phyloP scores from a whole-genome alignment of 805 yeast genomes.

The Kluyveromyces siamensis region DNA sequence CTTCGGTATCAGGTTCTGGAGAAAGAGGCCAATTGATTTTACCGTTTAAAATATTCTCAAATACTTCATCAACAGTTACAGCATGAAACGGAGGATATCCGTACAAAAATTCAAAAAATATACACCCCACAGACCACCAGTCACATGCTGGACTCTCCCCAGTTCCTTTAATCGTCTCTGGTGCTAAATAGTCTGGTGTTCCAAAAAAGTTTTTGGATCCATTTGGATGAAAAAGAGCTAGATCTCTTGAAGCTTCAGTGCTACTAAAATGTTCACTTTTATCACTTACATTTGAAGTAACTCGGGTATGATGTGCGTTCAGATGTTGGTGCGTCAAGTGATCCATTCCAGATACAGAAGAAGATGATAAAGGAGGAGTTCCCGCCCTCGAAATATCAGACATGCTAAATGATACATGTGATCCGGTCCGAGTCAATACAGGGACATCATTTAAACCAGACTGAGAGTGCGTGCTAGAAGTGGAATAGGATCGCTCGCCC shows the following conservation, averaged over 20 bases:
- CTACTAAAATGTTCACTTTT: slow-evolving; percentile 1
- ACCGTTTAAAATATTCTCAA: slow-evolving; percentile 67
- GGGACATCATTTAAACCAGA: slow-evolving; percentile 11
- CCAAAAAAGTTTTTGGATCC: slow-evolving; percentile 69
- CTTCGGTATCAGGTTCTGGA: slow-evolving; percentile 40
- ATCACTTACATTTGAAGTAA: slow-evolving; percentile 31
- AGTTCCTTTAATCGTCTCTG: slow-evolving; percentile 83
- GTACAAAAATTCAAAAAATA: slow-evolving; percentile 79
- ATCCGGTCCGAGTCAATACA: slow-evolving; percentile 22
- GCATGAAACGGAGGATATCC: slow-evolving; percentile 96
- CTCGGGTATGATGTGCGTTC: slow-evolving; percentile 7
- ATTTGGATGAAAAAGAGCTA: slow-evolving; percentile 70
- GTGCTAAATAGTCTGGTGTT: slow-evolving; percentile 96
- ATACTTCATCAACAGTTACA: slow-evolving; percentile 66
- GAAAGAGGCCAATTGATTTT: slow-evolving; percentile 79
- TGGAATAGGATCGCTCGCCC: slow-evolving; percentile 10
- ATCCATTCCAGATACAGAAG: background rate
- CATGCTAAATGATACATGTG: slow-evolving; percentile 23
- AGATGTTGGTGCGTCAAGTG: background rate
- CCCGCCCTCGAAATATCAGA: slow-evolving; percentile 20
- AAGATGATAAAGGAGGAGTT: slow-evolving; percentile 18
- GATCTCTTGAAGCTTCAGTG: slow-evolving; percentile 23
- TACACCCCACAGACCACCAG: slow-evolving; percentile 99
- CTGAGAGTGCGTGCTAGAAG: slow-evolving; percentile 12
- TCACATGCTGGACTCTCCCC: slow-evolving; percentile 62